Percentiles rank a stretch among this genome's conserved stretches.
These are phyloP conservation scores for Trypanosoma platydactyli DNA, from an alignment of 208 protist genomes.

Conservation along the genomic window DNA sequence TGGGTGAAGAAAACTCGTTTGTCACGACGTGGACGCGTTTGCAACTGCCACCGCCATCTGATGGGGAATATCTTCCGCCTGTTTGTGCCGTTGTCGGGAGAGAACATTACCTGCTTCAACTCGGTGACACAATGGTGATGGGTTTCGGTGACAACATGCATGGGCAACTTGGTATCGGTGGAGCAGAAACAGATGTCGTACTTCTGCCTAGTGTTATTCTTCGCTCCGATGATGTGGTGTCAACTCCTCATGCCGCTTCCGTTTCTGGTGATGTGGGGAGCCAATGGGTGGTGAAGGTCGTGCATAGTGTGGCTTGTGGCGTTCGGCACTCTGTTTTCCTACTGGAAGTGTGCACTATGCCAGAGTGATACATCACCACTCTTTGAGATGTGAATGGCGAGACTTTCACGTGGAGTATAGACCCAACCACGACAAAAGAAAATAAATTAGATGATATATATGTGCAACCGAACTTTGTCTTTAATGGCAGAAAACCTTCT, in stretches of 20 bases:
- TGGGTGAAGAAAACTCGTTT: slow-evolving; percentile 52
- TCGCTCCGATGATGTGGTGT: slow-evolving; percentile 32
- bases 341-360: slow-evolving; percentile 35
- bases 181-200: slow-evolving; percentile 22
- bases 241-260: slow-evolving; percentile 23
- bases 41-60: slow-evolving; percentile 20
- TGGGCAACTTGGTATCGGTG: slow-evolving; percentile 53
- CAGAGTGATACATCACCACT: background rate
- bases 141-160: slow-evolving; percentile 87
- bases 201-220: slow-evolving; percentile 35
- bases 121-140: slow-evolving; percentile 33
- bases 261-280: background rate
- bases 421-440: background rate
- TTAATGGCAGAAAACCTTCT: background rate
- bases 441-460: background rate
- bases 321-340: slow-evolving; percentile 75
- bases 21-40: slow-evolving; percentile 18
- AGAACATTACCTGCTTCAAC: slow-evolving; percentile 56
- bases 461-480: background rate
- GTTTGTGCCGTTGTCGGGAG: slow-evolving; percentile 43
- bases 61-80: background rate
- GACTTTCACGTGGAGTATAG: background rate
- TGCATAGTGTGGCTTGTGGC: slow-evolving; percentile 50
- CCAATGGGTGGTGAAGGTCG: slow-evolving; percentile 36
- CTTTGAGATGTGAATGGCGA: background rate